Base-by-base conservation (phyloP, 192 early-diverging fungal genomes). In the Entomortierella parvispora region DNA sequence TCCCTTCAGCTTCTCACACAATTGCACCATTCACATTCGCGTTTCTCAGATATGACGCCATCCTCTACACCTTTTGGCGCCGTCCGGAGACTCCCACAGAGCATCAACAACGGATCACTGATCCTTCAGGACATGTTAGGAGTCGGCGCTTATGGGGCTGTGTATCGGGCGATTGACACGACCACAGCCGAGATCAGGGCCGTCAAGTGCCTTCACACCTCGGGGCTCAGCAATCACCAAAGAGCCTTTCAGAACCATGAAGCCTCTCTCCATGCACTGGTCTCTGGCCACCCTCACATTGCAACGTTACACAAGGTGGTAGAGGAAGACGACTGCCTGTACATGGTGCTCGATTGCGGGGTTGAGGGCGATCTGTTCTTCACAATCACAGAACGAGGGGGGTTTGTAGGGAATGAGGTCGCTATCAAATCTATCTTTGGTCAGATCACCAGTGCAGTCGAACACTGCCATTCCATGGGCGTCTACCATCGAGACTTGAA, bases 311-410 rank as follows among this genome's bases (percentile, higher is more conserved):
- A 90, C 75, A 85, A 86, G 45, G 84, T 89, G 60, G 82, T 92
- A 64, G 88, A 90, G 52, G 87, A 88, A 8, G 62, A 77, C 48
- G 88, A 87, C 59, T 81, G 68, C 65, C 65, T 89, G 44, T 90
- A 89, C 64, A 80, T 93, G 53, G 82, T 91, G 34, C 83, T 93
- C 68, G 92, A 93, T 82, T 89, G 86, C 55, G 94, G 93, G 6
- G 84, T 84, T 20, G 96, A 93, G 32, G 96, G 97, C 29, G 97
- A 99, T 85, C 81, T 99, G 34, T 99, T 99, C 81, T 93, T 94
- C 42, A 89, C 88, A 31, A 97, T 99, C 66, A 94, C 96, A 10
- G 89, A 87, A 29, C 86, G 91, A 12, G 92, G 92, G 46, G 89
- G 85, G 22, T 90, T 93, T 40, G 63, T 87, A 17, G 82, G 84